Conservation (phyloP, 2,329 filamentous ascomycete species). For the Ciborinia camelliae region DNA sequence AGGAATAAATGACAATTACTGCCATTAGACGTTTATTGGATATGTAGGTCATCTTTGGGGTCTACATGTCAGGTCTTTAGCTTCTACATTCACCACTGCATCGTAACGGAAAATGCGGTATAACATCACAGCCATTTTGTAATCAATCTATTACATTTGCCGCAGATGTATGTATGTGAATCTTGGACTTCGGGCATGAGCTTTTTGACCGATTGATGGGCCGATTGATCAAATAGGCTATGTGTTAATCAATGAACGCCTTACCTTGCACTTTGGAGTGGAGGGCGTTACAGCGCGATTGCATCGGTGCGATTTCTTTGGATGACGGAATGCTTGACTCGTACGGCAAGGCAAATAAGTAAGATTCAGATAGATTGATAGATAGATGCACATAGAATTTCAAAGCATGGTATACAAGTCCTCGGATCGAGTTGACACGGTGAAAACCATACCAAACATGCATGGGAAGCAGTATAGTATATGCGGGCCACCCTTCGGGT, state of each 20-base stretch:
- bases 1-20: neutral
- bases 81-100: neutral
- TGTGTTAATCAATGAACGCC: neutral
- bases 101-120: conserved; percentile 5
- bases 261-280: neutral
- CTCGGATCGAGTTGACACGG: conserved; percentile 7
- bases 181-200: neutral
- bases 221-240: neutral
- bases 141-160: neutral
- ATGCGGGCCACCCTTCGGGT: neutral
- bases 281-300: neutral
- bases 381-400: neutral
- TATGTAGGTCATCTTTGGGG: conserved; percentile 19
- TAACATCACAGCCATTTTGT: neutral
- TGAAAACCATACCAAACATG: neutral
- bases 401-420: neutral
- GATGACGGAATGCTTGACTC: neutral
- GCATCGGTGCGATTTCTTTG: conserved; percentile 6
- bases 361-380: neutral
- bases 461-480: neutral
- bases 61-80: conserved; percentile 2
- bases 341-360: neutral
- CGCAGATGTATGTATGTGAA: neutral
- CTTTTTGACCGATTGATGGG: neutral
- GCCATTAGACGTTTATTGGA: conserved; percentile 1